phyloP scores from a whole-genome alignment of 73 alveolate species.

The Paramecium tetraurelia region DNA sequence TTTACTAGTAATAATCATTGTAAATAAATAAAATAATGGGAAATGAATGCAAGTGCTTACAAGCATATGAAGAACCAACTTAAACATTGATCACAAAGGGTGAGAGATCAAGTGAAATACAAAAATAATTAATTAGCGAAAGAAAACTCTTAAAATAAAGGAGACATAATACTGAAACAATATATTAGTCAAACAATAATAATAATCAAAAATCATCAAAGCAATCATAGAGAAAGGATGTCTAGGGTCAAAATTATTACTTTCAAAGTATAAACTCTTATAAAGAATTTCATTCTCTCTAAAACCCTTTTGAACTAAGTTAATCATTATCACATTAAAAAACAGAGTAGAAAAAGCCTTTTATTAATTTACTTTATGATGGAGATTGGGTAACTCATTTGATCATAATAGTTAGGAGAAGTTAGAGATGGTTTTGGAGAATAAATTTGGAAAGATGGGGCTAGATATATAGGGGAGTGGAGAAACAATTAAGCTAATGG shows the following conservation, averaged over 20 bases:
- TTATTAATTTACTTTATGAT: constrained; percentile 74
- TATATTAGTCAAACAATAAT: not conserved
- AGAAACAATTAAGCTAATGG: constrained; percentile 50
- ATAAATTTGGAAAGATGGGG: constrained; percentile 62
- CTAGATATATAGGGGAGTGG: constrained; percentile 52
- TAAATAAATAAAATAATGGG: not conserved
- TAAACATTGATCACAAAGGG: not conserved
- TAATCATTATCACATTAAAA: not conserved
- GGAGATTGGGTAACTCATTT: constrained; percentile 74
- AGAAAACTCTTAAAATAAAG: not conserved
- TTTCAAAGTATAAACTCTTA: not conserved
- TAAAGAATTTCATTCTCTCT: not conserved
- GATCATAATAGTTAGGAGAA: constrained; percentile 63
- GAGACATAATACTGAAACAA: constrained; percentile 15
- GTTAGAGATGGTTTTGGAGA: constrained; percentile 78
- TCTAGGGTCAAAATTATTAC: not conserved
- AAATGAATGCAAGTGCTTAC: not conserved
- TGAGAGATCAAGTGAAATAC: not conserved
- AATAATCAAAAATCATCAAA: not conserved
- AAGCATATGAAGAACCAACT: not conserved
- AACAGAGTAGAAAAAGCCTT: not conserved
- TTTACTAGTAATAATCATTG: not conserved
- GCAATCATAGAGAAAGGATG: not conserved
- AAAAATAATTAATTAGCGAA: not conserved
- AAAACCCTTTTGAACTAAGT: not conserved